Conservation (phyloP, 1,284 basidiomycete genomes). For the Malassezia obtusa region DNA sequence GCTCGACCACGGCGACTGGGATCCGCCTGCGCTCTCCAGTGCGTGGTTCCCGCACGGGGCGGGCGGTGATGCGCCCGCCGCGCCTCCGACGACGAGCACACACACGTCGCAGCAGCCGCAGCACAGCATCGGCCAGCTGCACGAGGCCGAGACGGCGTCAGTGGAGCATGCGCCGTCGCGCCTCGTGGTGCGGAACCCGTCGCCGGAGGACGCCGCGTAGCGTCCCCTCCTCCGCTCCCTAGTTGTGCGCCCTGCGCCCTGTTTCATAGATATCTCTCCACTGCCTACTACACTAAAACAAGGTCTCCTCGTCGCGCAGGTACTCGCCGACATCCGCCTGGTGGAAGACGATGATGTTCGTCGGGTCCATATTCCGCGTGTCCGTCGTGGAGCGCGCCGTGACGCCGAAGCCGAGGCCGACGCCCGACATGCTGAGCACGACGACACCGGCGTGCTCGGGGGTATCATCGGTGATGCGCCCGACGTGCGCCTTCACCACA, state of each 20-base stretch:
- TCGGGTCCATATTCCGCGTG: constrained; percentile 95
- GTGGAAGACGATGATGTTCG: constrained; percentile 94
- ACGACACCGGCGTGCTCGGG: constrained; percentile 98
- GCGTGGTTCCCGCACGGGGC: constrained; percentile 13
- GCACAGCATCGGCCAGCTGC: background rate
- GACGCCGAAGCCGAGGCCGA: constrained; percentile 89
- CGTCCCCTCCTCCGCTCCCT: no score
- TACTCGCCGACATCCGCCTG: constrained; percentile 59
- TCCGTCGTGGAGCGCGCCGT: constrained; percentile 91
- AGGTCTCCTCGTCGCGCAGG: constrained; percentile 40
- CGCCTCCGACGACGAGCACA: background rate
- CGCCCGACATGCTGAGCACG: constrained; percentile 87
- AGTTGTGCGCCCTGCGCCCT: constrained; percentile 2
- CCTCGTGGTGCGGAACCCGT: constrained; percentile 14
- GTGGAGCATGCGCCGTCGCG: constrained; percentile 5
- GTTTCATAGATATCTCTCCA: background rate
- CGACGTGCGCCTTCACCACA: constrained; percentile 93
- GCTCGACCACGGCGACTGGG: constrained; percentile 15
- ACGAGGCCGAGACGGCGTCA: constrained; percentile 1
- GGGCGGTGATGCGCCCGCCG: background rate
- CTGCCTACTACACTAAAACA: constrained; percentile 22
- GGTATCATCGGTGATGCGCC: constrained; percentile 97
- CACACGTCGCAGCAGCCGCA: background rate
- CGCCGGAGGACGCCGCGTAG: constrained; percentile 7
- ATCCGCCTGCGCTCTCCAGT: constrained; percentile 15